phyloP scores from a whole-genome alignment of 1,139 yeast genomes.

The Pichia sorboxylosa region DNA sequence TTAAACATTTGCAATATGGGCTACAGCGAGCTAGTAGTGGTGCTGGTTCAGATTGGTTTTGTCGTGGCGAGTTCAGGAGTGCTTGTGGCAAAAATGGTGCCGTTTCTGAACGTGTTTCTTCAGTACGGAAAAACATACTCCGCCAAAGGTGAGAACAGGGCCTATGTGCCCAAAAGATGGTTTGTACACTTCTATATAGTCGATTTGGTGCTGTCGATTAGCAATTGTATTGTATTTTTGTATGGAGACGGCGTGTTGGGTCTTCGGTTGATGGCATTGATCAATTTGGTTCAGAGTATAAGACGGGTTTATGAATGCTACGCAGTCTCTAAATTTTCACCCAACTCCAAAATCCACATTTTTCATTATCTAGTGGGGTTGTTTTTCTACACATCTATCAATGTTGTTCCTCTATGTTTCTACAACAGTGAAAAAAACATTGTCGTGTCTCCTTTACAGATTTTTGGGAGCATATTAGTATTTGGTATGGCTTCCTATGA shows the following conservation, averaged over 20 bases:
- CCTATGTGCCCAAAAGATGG: slow-evolving; percentile 38
- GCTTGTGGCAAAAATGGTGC: slow-evolving; percentile 10
- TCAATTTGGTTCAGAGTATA: slow-evolving; percentile 44
- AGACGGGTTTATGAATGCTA: slow-evolving; percentile 56
- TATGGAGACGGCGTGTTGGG: no score
- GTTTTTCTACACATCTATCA: slow-evolving; percentile 43
- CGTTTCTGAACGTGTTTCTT: slow-evolving; percentile 12
- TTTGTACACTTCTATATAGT: slow-evolving; percentile 38
- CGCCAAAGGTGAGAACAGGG: background rate
- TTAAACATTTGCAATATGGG: no score
- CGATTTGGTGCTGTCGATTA: slow-evolving; percentile 15
- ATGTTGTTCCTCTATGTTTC: slow-evolving; percentile 21
- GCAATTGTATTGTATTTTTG: no score
- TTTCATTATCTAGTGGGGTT: slow-evolving; percentile 70
- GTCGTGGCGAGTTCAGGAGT: slow-evolving; percentile 12
- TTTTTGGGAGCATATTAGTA: background rate
- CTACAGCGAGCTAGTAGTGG: no score
- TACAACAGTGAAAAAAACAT: background rate
- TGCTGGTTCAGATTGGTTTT: no score
- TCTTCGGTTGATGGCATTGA: no score
- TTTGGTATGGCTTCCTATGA: slow-evolving; percentile 28
- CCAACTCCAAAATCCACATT: slow-evolving; percentile 52
- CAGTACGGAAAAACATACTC: slow-evolving; percentile 22
- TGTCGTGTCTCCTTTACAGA: background rate
- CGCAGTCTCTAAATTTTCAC: slow-evolving; percentile 36